A percentile compares a stretch with the other conserved stretches of the same genome.
phyloP scores from a whole-genome alignment of 2,329 filamentous ascomycete genomes.

The Fusarium pseudocircinatum region DNA sequence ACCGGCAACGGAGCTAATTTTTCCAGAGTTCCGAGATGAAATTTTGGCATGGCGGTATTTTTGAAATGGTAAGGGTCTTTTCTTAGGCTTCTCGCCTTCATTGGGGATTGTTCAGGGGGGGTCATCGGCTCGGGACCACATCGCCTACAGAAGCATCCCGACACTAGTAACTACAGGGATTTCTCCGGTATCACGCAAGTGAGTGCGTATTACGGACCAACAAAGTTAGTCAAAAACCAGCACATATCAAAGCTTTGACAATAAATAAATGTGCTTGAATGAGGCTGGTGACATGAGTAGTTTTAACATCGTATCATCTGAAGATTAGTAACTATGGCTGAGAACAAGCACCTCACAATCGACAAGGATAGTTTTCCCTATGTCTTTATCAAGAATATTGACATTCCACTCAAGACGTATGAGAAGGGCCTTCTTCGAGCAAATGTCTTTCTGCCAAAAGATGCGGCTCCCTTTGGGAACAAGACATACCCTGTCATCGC shows the following conservation, averaged over 20 bases:
- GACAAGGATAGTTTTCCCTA: conserved; percentile 8
- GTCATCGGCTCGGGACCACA: not conserved
- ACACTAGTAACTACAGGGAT: not conserved
- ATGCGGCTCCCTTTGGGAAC: not conserved
- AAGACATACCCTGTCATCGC: conserved; percentile 64
- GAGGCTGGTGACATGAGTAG: not conserved
- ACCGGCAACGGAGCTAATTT: fast-evolving
- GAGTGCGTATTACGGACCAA: no score
- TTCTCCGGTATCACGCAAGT: not conserved
- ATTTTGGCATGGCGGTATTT: no score
- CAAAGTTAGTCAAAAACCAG: no score
- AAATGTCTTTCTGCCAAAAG: conserved; percentile 4
- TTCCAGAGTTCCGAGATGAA: no score
- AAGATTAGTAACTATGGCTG: not conserved
- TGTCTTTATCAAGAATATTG: not conserved
- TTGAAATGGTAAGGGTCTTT: no score
- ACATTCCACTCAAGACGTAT: conserved; percentile 1
- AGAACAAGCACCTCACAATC: not conserved
- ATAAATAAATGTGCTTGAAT: not conserved
- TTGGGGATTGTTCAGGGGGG: not conserved
- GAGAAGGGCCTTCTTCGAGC: not conserved
- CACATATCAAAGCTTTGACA: not conserved
- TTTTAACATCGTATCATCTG: not conserved
- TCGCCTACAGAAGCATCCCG: not conserved
- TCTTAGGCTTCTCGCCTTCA: not conserved